phyloP scores from a whole-genome alignment of 2,329 filamentous ascomycete species.

The Phoma herbarum region DNA sequence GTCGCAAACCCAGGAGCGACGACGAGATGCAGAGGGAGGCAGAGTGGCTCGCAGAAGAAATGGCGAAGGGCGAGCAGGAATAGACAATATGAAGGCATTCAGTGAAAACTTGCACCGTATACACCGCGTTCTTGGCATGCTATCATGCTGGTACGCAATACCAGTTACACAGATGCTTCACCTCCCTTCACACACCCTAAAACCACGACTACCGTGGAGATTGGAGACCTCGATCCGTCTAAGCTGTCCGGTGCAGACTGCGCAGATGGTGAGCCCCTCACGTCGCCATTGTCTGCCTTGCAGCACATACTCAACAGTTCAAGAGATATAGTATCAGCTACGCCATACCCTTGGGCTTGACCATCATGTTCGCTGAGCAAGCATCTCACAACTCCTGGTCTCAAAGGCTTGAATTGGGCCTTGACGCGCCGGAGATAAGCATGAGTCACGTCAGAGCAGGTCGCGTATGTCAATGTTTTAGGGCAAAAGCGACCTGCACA shows the following conservation, averaged over 20 bases:
- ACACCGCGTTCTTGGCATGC: background rate
- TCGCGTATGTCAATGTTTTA: too few species aligned
- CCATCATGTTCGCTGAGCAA: background rate
- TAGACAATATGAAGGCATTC: background rate
- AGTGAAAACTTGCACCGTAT: background rate
- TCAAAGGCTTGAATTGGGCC: too few species aligned
- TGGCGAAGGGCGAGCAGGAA: slow-evolving; percentile 54
- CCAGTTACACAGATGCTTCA: background rate
- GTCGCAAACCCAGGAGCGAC: slow-evolving; percentile 69
- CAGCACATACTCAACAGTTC: background rate
- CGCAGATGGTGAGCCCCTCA: background rate
- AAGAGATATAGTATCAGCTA: background rate
- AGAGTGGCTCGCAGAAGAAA: slow-evolving; percentile 67
- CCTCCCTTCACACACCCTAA: background rate
- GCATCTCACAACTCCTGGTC: background rate
- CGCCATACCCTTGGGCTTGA: background rate
- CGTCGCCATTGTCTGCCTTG: background rate
- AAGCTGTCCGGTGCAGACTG: background rate
- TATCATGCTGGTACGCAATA: background rate
- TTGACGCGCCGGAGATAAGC: background rate
- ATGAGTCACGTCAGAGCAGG: too few species aligned
- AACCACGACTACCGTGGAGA: background rate
- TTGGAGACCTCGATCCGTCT: background rate
- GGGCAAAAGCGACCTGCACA: background rate
- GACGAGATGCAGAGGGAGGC: slow-evolving; percentile 86